These are phyloP conservation scores for Suhomyces guaymorum DNA, from an alignment of 1,139 yeast genomes.

Conservation along the genomic window DNA sequence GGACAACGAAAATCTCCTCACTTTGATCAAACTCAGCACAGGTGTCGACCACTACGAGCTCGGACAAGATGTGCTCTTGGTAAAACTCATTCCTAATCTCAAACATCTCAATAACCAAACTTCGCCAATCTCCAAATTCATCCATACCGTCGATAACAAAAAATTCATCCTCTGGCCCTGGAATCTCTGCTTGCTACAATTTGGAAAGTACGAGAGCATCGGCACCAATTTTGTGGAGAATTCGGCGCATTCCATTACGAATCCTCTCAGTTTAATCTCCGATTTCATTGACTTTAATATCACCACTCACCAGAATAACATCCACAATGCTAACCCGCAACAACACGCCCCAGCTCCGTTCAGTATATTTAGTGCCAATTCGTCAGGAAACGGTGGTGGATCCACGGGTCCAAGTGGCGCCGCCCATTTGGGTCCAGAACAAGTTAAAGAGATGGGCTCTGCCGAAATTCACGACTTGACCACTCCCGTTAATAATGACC, in stretches of 20 bases:
- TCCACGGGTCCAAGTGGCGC: constrained; percentile 24
- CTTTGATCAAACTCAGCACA: constrained; percentile 53
- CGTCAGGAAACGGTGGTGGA: constrained; percentile 22
- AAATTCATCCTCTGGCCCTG: constrained; percentile 74
- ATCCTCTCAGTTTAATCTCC: constrained; percentile 38
- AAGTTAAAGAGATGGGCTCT: constrained; percentile 15
- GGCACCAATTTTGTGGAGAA: constrained; percentile 1
- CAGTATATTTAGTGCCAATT: constrained; percentile 30
- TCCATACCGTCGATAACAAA: constrained; percentile 53
- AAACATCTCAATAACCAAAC: constrained; percentile 69
- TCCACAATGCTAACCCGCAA: constrained; percentile 5
- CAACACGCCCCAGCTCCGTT: constrained; percentile 18
- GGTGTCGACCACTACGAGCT: constrained; percentile 40
- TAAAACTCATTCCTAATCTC: constrained; percentile 65
- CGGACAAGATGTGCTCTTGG: constrained; percentile 47
- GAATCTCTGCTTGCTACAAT: constrained; percentile 61
- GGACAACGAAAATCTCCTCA: constrained; percentile 39
- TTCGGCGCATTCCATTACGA: constrained; percentile 13
- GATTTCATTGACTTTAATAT: constrained; percentile 41
- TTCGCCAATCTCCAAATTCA: constrained; percentile 57
- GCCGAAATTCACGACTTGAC: constrained; percentile 17
- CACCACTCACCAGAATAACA: constrained; percentile 20
- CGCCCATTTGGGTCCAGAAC: constrained; percentile 5
- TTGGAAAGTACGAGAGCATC: constrained; percentile 27
- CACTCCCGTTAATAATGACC: constrained; percentile 25